Conservation (phyloP, 2,329 filamentous ascomycete genomes). For the Paraconiothyrium sp. region DNA sequence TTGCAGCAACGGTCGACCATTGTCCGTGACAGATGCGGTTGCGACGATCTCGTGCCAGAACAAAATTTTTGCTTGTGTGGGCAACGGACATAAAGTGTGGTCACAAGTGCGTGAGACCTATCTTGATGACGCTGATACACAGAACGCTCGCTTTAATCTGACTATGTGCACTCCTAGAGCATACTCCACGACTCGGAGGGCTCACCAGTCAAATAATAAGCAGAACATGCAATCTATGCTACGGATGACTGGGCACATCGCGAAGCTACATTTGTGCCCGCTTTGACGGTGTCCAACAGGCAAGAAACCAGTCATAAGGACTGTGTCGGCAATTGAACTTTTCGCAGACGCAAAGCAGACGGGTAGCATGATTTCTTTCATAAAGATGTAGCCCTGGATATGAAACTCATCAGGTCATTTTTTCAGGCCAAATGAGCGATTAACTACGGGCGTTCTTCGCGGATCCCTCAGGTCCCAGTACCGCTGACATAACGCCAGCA, state of each 20-base stretch:
- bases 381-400: conserved; percentile 62
- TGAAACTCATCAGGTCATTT: conserved; percentile 60
- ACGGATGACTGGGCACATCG: too few species aligned
- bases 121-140: background rate
- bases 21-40: background rate
- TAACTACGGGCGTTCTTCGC: conserved; percentile 63
- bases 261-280: too few species aligned
- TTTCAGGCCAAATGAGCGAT: conserved; percentile 58
- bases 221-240: too few species aligned
- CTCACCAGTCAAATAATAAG: background rate
- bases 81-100: background rate
- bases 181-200: too few species aligned
- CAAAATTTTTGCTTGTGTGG: background rate
- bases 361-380: background rate
- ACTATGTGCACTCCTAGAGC: background rate
- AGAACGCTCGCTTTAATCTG: background rate
- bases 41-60: conserved; percentile 24
- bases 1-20: background rate
- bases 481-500: conserved; percentile 53
- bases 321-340: background rate
- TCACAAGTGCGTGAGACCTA: background rate
- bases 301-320: background rate
- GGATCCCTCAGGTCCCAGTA: conserved; percentile 51
- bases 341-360: background rate
- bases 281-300: background rate